phyloP scores from a whole-genome alignment of 2,329 filamentous ascomycete genomes.

The Thelonectria olida region DNA sequence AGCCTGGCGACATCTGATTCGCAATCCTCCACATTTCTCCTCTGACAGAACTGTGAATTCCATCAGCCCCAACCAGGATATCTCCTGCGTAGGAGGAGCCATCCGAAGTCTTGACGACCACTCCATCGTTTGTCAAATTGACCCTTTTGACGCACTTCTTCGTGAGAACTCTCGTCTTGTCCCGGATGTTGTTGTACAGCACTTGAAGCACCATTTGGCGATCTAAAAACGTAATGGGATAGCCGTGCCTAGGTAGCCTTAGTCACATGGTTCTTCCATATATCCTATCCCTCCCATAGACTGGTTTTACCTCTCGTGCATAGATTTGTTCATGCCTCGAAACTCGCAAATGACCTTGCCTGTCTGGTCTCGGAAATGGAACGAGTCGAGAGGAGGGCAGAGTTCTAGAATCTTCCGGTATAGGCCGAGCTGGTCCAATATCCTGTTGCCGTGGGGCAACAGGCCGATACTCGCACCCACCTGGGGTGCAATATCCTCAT shows the following conservation, averaged over 20 bases:
- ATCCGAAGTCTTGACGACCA: conserved; percentile 14
- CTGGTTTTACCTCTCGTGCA: conserved; percentile 3
- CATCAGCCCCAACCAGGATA: conserved; percentile 52
- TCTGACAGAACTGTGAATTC: conserved; percentile 50
- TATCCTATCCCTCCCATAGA: no score
- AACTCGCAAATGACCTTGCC: conserved; percentile 11
- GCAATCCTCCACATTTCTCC: conserved; percentile 40
- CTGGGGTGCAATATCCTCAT: conserved; percentile 57
- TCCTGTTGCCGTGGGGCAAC: conserved; percentile 51
- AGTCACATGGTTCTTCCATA: no score
- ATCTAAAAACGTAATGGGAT: conserved; percentile 47
- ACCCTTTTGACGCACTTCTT: conserved; percentile 23
- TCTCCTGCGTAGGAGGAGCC: conserved; percentile 39
- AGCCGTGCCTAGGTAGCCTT: conserved; percentile 36
- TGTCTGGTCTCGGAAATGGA: conserved; percentile 12
- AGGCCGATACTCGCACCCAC: conserved; percentile 60
- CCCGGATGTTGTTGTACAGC: conserved; percentile 44
- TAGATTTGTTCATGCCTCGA: conserved; percentile 12
- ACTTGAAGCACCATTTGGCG: conserved; percentile 45
- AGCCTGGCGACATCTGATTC: not conserved
- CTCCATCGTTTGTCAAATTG: not conserved
- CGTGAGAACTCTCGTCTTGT: conserved; percentile 37
- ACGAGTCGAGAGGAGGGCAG: conserved; percentile 14
- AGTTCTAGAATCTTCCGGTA: conserved; percentile 27
- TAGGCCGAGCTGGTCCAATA: conserved; percentile 58